Evolutionary conservation across 2,329 filamentous ascomycete genomes (phyloP).

Genomic region (Penicillium hesseltinei): DNA sequence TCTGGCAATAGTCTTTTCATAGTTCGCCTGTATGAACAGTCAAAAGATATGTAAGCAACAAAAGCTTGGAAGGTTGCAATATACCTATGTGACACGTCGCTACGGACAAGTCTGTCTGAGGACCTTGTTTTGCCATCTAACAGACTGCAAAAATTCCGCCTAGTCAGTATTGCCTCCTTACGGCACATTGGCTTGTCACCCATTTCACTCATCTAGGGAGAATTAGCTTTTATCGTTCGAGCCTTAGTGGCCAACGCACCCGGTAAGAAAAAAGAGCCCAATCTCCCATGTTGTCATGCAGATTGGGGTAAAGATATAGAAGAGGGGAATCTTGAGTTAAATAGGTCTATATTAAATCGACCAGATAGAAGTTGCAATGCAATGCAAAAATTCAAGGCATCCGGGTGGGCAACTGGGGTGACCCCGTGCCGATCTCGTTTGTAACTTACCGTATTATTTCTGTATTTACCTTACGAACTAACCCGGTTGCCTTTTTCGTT

Average conservation of each 20-base stretch:
- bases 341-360: not conserved
- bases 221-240: not conserved
- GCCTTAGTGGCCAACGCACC: not conserved
- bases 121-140: not conserved
- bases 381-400: not conserved
- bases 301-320: not conserved
- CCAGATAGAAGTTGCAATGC: not conserved
- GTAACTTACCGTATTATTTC: no score
- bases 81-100: constrained; percentile 5
- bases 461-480: not conserved
- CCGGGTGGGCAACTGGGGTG: not conserved
- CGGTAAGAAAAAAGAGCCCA: no score
- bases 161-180: not conserved
- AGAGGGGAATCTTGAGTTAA: not conserved
- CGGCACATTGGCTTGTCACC: not conserved
- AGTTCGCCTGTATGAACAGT: not conserved
- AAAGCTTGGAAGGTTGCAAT: not conserved
- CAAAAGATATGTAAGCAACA: not conserved
- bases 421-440: not conserved
- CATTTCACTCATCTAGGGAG: not conserved
- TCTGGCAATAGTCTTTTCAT: not conserved
- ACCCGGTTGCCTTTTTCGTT: not conserved
- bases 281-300: not conserved
- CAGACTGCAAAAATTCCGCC: not conserved
- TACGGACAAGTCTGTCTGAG: not conserved